A percentile compares a stretch with the other conserved stretches of the same genome.
Conservation (phyloP, 257 asterid genomes). For the Pogostemon cablin region DNA sequence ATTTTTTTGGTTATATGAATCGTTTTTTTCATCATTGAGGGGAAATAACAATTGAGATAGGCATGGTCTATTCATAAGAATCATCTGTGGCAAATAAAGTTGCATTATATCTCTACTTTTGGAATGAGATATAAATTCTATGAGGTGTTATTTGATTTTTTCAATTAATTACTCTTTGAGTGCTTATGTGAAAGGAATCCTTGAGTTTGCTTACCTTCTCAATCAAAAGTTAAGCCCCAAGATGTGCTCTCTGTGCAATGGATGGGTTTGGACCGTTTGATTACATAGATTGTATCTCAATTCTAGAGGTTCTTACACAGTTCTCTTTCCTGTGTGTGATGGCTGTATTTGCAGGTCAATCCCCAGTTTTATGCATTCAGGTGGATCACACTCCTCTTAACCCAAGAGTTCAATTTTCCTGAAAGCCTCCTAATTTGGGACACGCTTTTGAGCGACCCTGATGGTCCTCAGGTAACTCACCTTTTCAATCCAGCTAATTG, state of each 20-base stretch:
- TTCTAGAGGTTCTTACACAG: slow-evolving; percentile 15
- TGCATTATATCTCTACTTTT: not conserved
- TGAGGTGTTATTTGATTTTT: not conserved
- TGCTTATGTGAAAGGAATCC: slow-evolving; percentile 2
- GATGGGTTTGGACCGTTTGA: slow-evolving; percentile 19
- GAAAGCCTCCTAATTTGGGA: slow-evolving; percentile 90
- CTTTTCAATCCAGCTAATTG: slow-evolving; percentile 14
- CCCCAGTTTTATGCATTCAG: slow-evolving; percentile 98
- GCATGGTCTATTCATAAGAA: not conserved
- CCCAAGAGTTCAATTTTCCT: slow-evolving; percentile 86
- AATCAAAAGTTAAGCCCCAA: slow-evolving; percentile 20
- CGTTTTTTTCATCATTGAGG: slow-evolving; percentile 10
- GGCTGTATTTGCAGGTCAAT: slow-evolving; percentile 69
- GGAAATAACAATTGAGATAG: not conserved
- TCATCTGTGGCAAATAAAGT: slow-evolving; percentile 8
- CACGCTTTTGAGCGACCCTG: slow-evolving; percentile 90
- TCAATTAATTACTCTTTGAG: not conserved
- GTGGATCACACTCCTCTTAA: slow-evolving; percentile 96
- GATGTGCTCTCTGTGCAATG: not conserved
- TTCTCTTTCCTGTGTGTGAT: slow-evolving; percentile 26
- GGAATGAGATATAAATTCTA: not conserved
- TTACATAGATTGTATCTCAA: slow-evolving; percentile 10
- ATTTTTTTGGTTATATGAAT: slow-evolving; percentile 4
- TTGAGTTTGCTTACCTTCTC: slow-evolving; percentile 20
- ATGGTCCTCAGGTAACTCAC: slow-evolving; percentile 86